phyloP scores from a whole-genome alignment of 2,329 filamentous ascomycete species.

The Botrytis squamosa region DNA sequence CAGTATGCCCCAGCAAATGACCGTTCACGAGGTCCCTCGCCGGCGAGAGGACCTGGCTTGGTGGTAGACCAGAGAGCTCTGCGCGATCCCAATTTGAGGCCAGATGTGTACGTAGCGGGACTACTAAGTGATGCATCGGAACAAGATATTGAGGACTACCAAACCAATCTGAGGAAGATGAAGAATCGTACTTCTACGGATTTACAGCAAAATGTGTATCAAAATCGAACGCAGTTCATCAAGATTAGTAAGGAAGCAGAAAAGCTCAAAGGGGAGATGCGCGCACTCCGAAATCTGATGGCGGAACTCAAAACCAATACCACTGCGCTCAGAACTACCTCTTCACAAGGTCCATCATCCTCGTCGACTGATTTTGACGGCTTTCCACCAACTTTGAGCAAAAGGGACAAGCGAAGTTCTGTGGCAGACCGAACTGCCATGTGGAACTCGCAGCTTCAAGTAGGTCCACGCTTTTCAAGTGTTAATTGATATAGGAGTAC shows the following conservation, averaged over 20 bases:
- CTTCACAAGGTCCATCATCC: slow-evolving; percentile 48
- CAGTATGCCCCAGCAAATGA: slow-evolving; percentile 39
- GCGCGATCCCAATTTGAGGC: slow-evolving; percentile 72
- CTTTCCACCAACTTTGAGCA: slow-evolving; percentile 57
- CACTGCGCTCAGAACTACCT: slow-evolving; percentile 60
- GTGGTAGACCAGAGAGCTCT: slow-evolving; percentile 74
- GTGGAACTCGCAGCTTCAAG: slow-evolving; percentile 66
- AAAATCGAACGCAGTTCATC: slow-evolving; percentile 97
- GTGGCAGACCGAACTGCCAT: slow-evolving; percentile 68
- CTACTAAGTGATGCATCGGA: slow-evolving; percentile 41
- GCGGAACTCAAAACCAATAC: slow-evolving; percentile 83
- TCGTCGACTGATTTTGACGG: slow-evolving; percentile 50
- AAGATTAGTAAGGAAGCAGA: slow-evolving; percentile 99
- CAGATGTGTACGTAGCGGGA: slow-evolving; percentile 69
- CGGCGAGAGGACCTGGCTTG: slow-evolving; percentile 52
- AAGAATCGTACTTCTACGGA: slow-evolving; percentile 50
- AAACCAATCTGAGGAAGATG: slow-evolving; percentile 35
- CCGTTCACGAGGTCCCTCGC: slow-evolving; percentile 33
- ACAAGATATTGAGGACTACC: slow-evolving; percentile 39
- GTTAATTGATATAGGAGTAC: neutral
- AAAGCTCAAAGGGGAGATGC: slow-evolving; percentile 95
- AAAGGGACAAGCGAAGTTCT: slow-evolving; percentile 83
- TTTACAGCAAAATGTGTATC: slow-evolving; percentile 91
- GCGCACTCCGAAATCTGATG: slow-evolving; percentile 84
- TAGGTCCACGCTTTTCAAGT: slow-evolving; percentile 16